Evolutionary conservation across 2,329 filamentous ascomycete species (phyloP).

Genomic region (Pseudopithomyces maydicus): DNA sequence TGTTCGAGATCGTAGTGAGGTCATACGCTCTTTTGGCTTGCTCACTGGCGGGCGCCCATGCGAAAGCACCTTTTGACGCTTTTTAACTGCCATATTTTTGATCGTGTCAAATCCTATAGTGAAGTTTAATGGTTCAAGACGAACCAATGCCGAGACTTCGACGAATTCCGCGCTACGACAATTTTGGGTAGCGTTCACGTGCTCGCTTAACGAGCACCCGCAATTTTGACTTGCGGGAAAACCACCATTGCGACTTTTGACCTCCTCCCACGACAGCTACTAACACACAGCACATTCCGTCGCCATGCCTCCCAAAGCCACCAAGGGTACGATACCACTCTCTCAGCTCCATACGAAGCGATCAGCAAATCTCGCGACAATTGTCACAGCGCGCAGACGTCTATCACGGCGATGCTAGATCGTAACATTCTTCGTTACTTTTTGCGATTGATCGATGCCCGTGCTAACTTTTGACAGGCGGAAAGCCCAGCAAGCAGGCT

Average conservation of each 20-base stretch:
- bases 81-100: slow-evolving; percentile 36
- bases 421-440: background rate
- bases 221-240: slow-evolving; percentile 17
- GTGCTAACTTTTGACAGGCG: slow-evolving; percentile 43
- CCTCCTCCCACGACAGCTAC: slow-evolving; percentile 10
- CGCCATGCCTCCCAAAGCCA: slow-evolving; percentile 48
- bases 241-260: slow-evolving; percentile 21
- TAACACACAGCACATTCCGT: slow-evolving; percentile 21
- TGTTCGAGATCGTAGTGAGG: slow-evolving; percentile 62
- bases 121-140: background rate
- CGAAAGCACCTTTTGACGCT: slow-evolving; percentile 39
- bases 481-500: slow-evolving; percentile 76
- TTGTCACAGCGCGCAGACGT: background rate
- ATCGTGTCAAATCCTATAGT: slow-evolving; percentile 13
- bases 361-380: slow-evolving; percentile 3
- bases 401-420: background rate
- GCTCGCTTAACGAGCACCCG: slow-evolving; percentile 23
- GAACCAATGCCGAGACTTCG: slow-evolving; percentile 20
- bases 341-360: background rate
- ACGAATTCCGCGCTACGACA: slow-evolving; percentile 23
- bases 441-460: slow-evolving; percentile 1
- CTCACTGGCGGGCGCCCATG: slow-evolving; percentile 39
- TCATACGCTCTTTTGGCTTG: slow-evolving; percentile 49
- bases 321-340: slow-evolving; percentile 39
- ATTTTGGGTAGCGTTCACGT: background rate